phyloP scores from a whole-genome alignment of 169 alveolate species.

The Condylostoma magnum region DNA sequence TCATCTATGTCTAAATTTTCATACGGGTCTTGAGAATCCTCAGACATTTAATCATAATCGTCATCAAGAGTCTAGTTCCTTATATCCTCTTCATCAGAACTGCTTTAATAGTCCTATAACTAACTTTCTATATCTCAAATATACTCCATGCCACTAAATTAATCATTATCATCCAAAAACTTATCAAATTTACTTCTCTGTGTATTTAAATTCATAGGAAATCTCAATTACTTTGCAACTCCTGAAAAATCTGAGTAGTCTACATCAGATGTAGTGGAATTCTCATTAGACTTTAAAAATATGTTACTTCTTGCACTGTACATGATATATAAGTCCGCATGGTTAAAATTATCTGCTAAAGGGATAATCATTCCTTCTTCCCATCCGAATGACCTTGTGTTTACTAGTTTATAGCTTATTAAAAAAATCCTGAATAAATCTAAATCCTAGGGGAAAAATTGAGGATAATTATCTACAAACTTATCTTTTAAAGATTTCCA shows the following conservation, averaged over 20 bases:
- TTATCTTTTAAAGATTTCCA: not conserved
- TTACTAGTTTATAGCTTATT: slow-evolving; percentile 16
- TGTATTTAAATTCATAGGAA: not conserved
- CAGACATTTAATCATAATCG: not conserved
- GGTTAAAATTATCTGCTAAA: slow-evolving; percentile 28
- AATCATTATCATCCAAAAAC: not conserved
- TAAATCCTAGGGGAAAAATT: slow-evolving; percentile 19
- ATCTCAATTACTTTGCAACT: not conserved
- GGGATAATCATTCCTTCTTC: slow-evolving; percentile 29
- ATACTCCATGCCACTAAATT: not conserved
- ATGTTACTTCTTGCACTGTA: no score
- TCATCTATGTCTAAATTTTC: not conserved
- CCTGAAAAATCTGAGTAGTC: slow-evolving; percentile 16
- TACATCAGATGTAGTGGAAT: no score
- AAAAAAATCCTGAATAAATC: not conserved
- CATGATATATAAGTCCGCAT: slow-evolving; percentile 16
- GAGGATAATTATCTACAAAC: not conserved
- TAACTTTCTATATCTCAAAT: slow-evolving; percentile 7
- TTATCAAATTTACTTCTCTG: slow-evolving; percentile 17
- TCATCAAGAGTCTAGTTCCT: not conserved
- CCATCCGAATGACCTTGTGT: not conserved
- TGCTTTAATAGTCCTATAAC: slow-evolving; percentile 8
- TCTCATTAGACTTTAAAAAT: no score
- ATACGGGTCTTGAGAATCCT: not conserved
- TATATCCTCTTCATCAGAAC: slow-evolving; percentile 24